Evolutionary conservation across 345 rosid genomes (phyloP).

Genomic region (Geranium rotundifolium): DNA sequence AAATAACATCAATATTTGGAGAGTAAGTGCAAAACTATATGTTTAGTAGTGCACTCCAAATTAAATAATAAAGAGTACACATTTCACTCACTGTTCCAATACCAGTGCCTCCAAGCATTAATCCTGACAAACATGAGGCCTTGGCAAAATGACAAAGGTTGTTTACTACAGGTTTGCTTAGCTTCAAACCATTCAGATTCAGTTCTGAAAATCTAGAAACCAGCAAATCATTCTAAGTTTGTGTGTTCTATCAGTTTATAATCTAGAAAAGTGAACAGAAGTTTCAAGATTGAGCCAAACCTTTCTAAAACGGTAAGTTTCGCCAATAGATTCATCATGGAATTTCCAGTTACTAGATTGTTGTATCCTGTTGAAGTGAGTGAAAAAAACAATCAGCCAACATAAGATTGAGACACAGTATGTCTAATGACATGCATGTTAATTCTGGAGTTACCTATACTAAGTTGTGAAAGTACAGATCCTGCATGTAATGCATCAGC

Average conservation of each 20-base stretch:
- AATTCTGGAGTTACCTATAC: constrained; percentile 36
- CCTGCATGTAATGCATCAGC: constrained; percentile 47
- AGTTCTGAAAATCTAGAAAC: constrained; percentile 58
- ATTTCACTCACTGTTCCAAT: constrained; percentile 55
- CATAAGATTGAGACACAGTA: constrained; percentile 4
- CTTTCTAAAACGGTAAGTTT: constrained; percentile 54
- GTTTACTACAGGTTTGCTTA: constrained; percentile 49
- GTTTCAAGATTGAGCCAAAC: constrained; percentile 16
- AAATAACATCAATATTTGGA: not conserved
- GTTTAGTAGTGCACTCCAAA: not conserved
- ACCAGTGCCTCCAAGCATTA: constrained; percentile 67
- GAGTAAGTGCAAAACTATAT: not conserved
- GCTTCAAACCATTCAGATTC: constrained; percentile 67
- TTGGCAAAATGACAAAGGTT: constrained; percentile 62
- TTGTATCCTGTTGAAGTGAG: constrained; percentile 49
- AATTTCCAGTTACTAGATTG: constrained; percentile 51
- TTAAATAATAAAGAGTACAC: not conserved
- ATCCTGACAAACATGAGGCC: constrained; percentile 46
- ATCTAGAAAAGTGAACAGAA: constrained; percentile 2
- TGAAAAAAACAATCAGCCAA: constrained; percentile 5
- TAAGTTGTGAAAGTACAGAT: constrained; percentile 63
- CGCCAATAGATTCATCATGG: constrained; percentile 41
- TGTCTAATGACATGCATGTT: constrained; percentile 2
- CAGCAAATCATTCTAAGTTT: not conserved
- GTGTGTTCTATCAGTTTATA: not conserved